Evolutionary conservation across 2,329 filamentous ascomycete genomes (phyloP), one percentile per base, ranked within the genome.

Genomic region (Pseudopithomyces chartarum): DNA sequence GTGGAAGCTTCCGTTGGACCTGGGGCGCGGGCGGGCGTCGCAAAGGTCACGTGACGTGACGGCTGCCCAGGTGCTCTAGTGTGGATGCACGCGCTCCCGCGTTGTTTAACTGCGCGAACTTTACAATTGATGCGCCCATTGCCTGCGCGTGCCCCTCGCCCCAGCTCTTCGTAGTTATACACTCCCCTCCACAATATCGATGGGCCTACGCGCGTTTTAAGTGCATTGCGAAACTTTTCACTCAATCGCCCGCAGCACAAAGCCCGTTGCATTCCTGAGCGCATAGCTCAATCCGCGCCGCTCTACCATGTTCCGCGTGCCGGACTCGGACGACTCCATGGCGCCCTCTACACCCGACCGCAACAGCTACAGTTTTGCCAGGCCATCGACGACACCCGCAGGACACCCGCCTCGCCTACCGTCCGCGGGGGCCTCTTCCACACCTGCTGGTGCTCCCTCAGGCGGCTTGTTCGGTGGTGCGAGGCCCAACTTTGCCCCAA

Each of bases 321-420:
- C 69, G 12, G 45, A 48, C 12, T 67, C 64, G 38, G 38, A 40
- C n/a, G 38, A 40, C 39, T 68, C 71, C 10, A 65, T 68, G 40
- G 69, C 74, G 33, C 75, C 75, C 43, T 75, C 75, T 7, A 76
- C 74, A 7, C 74, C 74, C 36, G 67, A 68, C 48, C 66, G 65
- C 36, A 61, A 63, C 47, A 66, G 64, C 59, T 60, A 65, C n/a
- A 63, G 62, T 51, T 64, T 63, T 51, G 57, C 67, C 59, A 72
- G 75, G 39, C 77, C 81, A 43, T 86, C 85, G 6, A 85, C 83
- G 19, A 87, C 85, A 15, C 85, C 85, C 51, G 82, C 82, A 45
- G 84, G 83, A 39, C 80, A 78, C 56, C 84, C 84, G 1, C 84
- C 83, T 23, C 82, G 82, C 43, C 55, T 32, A 13, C 63, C 63